Evolutionary conservation across 106 monocot genomes (phyloP).

Genomic region (Ottelia alismoides): DNA sequence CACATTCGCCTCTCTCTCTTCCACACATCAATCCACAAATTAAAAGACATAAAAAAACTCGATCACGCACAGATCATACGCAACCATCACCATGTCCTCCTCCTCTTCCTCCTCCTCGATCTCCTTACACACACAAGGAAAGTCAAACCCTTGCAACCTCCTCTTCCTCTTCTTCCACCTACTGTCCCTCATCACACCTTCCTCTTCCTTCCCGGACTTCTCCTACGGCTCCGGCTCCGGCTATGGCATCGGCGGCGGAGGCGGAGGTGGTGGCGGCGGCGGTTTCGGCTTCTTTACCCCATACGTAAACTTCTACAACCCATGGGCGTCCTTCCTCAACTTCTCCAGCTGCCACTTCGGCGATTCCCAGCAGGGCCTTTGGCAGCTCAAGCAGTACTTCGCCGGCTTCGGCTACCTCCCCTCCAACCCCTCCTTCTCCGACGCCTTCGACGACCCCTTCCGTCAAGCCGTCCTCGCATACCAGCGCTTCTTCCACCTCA

Average conservation of each 20-base stretch:
- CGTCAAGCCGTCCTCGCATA: slow-evolving; percentile 43
- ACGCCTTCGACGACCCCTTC: slow-evolving; percentile 54
- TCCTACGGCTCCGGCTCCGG: neutral
- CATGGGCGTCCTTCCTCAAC: slow-evolving; percentile 9
- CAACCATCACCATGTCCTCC: no score
- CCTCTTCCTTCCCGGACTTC: no score
- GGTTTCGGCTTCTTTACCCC: neutral
- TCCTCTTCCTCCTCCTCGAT: no score
- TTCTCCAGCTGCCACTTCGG: slow-evolving; percentile 11
- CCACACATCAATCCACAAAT: no score
- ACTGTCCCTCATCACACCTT: no score
- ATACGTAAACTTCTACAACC: neutral
- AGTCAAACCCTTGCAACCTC: no score
- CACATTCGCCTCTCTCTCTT: no score
- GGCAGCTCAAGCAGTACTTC: slow-evolving; percentile 11
- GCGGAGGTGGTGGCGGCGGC: neutral
- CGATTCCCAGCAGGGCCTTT: slow-evolving; percentile 8
- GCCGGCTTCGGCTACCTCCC: slow-evolving; percentile 14
- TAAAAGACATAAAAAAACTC: no score
- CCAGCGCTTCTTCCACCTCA: slow-evolving; percentile 59
- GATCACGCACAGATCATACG: no score
- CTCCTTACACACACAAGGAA: no score
- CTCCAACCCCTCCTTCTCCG: slow-evolving; percentile 20
- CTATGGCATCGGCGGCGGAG: neutral
- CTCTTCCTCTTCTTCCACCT: no score